Evolutionary conservation across 1,139 yeast species (phyloP).

Genomic region (Candida sp.): DNA sequence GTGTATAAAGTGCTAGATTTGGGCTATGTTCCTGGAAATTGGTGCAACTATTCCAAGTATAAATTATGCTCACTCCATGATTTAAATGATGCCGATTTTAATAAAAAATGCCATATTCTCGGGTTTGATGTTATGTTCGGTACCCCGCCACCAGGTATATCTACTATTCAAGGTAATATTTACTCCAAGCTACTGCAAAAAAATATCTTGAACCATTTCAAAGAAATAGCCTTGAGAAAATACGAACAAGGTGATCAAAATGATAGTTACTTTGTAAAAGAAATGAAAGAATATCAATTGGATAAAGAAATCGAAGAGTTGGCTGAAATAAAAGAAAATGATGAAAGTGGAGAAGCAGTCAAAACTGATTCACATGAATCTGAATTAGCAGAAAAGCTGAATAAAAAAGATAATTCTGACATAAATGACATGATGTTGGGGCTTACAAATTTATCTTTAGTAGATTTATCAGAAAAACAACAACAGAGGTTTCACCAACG

Average conservation of each 20-base stretch:
- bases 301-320: slow-evolving; percentile 17
- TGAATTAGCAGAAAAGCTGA: too few relatives aligned
- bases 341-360: background rate
- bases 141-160: slow-evolving; percentile 76
- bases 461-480: slow-evolving; percentile 5
- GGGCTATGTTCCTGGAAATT: slow-evolving; percentile 96
- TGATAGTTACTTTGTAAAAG: slow-evolving; percentile 20
- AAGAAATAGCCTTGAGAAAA: slow-evolving; percentile 29
- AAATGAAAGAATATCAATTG: slow-evolving; percentile 18
- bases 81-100: slow-evolving; percentile 44
- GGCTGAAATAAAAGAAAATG: slow-evolving; percentile 1
- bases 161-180: slow-evolving; percentile 84
- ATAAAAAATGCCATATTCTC: slow-evolving; percentile 60
- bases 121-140: slow-evolving; percentile 86
- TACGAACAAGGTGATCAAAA: slow-evolving; percentile 2
- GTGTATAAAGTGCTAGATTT: slow-evolving; percentile 34
- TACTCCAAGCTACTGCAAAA: slow-evolving; percentile 64
- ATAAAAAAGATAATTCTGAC: too few relatives aligned
- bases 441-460: slow-evolving; percentile 11
- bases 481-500: background rate
- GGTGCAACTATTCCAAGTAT: slow-evolving; percentile 74
- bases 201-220: slow-evolving; percentile 54
- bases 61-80: slow-evolving; percentile 25
- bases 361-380: background rate
- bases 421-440: slow-evolving; percentile 8